These are phyloP conservation scores for Penicillium sp. DNA, from an alignment of 2,329 filamentous ascomycete genomes.

Conservation along the genomic window DNA sequence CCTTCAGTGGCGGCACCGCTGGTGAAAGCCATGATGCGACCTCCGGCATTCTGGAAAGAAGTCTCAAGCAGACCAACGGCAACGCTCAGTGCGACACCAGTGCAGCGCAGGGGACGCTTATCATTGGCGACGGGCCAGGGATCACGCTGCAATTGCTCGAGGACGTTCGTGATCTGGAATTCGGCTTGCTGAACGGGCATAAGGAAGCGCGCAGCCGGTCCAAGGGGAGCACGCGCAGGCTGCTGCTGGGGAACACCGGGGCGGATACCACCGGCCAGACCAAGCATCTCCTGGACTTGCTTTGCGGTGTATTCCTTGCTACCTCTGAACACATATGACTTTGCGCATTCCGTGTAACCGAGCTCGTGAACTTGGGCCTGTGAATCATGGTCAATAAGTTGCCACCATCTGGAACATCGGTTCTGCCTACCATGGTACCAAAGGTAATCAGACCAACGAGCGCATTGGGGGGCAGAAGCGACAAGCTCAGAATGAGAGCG, in stretches of 20 bases:
- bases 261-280: slow-evolving; percentile 70
- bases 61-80: slow-evolving; percentile 90
- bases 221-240: slow-evolving; percentile 73
- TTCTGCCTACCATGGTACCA: slow-evolving; percentile 81
- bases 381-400: slow-evolving; percentile 6
- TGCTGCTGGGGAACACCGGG: slow-evolving; percentile 65
- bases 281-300: slow-evolving; percentile 99
- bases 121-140: slow-evolving; percentile 97
- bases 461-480: slow-evolving; percentile 63
- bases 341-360: slow-evolving; percentile 95
- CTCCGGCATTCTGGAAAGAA: slow-evolving; percentile 93
- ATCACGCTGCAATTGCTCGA: slow-evolving; percentile 94
- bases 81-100: slow-evolving; percentile 93
- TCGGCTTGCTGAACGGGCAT: slow-evolving; percentile 94
- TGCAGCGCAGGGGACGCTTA: slow-evolving; percentile 85
- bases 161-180: slow-evolving; percentile 92
- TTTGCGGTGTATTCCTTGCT: slow-evolving; percentile 98
- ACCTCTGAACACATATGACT: slow-evolving; percentile 96
- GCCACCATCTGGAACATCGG: slow-evolving; percentile 3
- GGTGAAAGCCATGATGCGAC: slow-evolving; percentile 94
- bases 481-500: slow-evolving; percentile 67
- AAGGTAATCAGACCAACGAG: slow-evolving; percentile 67
- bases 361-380: slow-evolving; percentile 96
- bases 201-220: slow-evolving; percentile 84
- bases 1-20: slow-evolving; percentile 95